Percentiles rank a stretch among this genome's conserved stretches.
Conservation (phyloP, 805 yeast species). For the Yarrowia alimentaria region DNA sequence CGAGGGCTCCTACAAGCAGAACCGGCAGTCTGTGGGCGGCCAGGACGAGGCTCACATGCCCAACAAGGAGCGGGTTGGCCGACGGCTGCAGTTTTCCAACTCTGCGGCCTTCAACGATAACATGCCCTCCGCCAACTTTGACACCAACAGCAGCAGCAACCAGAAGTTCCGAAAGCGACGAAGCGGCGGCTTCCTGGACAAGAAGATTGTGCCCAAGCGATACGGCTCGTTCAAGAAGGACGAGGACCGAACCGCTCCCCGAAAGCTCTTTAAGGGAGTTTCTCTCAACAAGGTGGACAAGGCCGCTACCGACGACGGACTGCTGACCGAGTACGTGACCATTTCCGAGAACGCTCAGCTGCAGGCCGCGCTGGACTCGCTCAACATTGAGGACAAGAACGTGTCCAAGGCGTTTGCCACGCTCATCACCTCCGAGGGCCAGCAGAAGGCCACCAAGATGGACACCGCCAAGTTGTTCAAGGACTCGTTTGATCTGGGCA, state of each 20-base stretch:
- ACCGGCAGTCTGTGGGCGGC: too few species aligned
- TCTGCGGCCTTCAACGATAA: constrained; percentile 5
- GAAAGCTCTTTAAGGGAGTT: constrained; percentile 6
- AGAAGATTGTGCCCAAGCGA: constrained; percentile 25
- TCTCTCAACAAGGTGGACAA: neutral
- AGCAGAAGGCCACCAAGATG: constrained; percentile 7
- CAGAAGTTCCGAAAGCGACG: constrained; percentile 23
- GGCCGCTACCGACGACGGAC: neutral
- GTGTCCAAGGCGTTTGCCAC: constrained; percentile 18
- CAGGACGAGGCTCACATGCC: too few species aligned
- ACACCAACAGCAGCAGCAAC: neutral
- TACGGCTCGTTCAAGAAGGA: constrained; percentile 19
- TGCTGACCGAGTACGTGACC: neutral
- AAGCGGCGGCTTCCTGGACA: constrained; percentile 4
- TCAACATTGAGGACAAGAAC: constrained; percentile 1
- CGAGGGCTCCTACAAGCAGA: constrained; percentile 4
- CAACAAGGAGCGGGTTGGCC: constrained; percentile 1
- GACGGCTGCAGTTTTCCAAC: constrained; percentile 14
- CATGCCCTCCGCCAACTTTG: constrained; percentile 15
- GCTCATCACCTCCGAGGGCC: constrained; percentile 20
- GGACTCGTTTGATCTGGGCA: constrained; percentile 3
- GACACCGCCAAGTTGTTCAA: constrained; percentile 7
- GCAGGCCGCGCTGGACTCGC: constrained; percentile 7
- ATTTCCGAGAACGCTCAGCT: constrained; percentile 9
- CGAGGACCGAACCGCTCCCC: constrained; percentile 24